Evolutionary conservation across 306 rosid genomes (phyloP), one percentile per base, ranked within the genome.

Genomic region (Malus orientalis): DNA sequence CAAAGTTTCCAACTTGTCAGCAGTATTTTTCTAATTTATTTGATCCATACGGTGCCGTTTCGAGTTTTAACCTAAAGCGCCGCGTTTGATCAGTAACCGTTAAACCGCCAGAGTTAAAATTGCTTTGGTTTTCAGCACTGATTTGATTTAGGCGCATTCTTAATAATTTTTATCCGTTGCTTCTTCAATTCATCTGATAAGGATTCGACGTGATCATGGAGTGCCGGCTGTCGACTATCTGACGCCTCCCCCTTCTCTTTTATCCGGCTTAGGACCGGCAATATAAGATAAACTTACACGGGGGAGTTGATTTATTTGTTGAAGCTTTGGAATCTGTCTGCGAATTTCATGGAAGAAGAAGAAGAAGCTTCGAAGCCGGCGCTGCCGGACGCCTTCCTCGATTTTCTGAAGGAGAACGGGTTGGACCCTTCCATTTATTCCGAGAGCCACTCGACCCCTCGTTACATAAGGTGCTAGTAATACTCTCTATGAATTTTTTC

Each of bases 401-500:
- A 80, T 5, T 92, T 95, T 78, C 88, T 95, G n/a, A 69, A 80
- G 64, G 82, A 74, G 10, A 95, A 92, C 69, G 92, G 89, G 14
- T 25, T 95, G 25, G 91, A 95, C 82, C 92, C 98, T 42, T 83
- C 92, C 14, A 85, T 95, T 45, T 88, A 95, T 58, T 78, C 90
- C 3, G 74, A 89, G 29, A 74, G 80, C 13, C 90, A 88, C 79
- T 90, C 93, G n/a, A 88, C 78, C 27, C 98, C 97, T 40, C 92
- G 97, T 63, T 95, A 80, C 79, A 86, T 92, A 74, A 89, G 98
- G 98, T 95, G 71, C 14, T 58, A 15, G 58, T 19, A n/a, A 51
- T 67, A 0, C 76, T 33, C 32, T 60, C 54, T 19, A 18, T 45
- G 6, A 57, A 44, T 65, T 54, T 71, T 16, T 51, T 16, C 5